Base-by-base conservation (phyloP, 1,139 yeast genomes). In the Scheffersomyces lignicola region DNA sequence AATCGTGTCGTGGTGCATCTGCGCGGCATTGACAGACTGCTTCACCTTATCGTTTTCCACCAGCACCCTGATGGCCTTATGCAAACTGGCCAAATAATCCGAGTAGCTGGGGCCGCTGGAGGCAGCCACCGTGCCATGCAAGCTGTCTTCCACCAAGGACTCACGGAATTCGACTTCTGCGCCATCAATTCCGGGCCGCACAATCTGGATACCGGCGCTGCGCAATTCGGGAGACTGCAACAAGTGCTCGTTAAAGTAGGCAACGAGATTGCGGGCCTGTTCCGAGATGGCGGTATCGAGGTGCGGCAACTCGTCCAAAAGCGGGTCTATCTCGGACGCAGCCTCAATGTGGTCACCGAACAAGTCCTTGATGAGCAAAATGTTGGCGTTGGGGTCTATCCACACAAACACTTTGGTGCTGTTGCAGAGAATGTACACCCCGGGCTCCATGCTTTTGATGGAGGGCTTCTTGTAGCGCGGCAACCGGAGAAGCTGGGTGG, bases 361-460 rank as follows among this genome's bases (percentile, higher is more conserved):
- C 39, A 92, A 61, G 56, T 90, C 97, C 43, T 75, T 66, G 18
- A 92, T 54, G 23, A 92, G 65, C 40, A 78, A 59, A 5, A 83
- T 79, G 45, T 84, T 82, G 1, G 87, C 85, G 30, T 78, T 75
- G 11, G 77, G 76, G 54, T 87, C 88, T 24, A 92, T 65, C 82
- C 88, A 86, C 24, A 92, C 65, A 37, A 69, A 70, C 4, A 83
- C 68, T 15, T 66, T 56, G 20, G 65, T 68, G 10, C 96, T 95
- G 50, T 86, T 79, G 64, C 84, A 90, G 23, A 83, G 60, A 33
- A 90, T 54, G 57, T 85, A 88, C 7, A 86, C 90, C 3, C 96
- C 95, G 29, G 90, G 89, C 38, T 71, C 73, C 43, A 80, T 73
- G 12, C 77, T 56, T 3, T 66, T 60, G 9, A 63, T 48, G 5